Base-by-base conservation (phyloP, 1,284 basidiomycete species). In the Irpex sp. region DNA sequence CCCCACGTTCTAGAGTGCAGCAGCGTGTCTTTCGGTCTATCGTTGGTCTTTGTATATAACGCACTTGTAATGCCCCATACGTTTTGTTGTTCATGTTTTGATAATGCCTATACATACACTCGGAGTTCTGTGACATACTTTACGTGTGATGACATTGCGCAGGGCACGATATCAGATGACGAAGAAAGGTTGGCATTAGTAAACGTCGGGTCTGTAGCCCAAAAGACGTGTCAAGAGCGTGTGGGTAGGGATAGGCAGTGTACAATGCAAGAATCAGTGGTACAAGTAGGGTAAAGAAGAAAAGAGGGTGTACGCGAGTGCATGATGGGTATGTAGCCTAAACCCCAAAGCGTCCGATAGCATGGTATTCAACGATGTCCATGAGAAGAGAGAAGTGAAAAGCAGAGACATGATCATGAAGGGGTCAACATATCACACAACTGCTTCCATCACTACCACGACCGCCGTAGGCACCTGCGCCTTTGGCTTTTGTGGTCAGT, bases 401-500 rank as follows among this genome's bases (percentile, higher is more conserved):
- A 49, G n/a, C n/a, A 49, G 4, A 49, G 45, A 49, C 2, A 15
- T 15, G n/a, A 49, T 18, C 42, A 13, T 43, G 9, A 3, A 13
- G 32, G 9, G 24, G 32, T 64, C 32, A 64, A 43, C 62, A 64
- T 38, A 74, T 69, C 67, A 88, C 68, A 70, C 82, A 82, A 13
- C 78, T 74, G 15, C 77, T 73, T 59, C 78, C 69, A 6, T 74
- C 74, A n/a, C 77, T 73, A 62, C 78, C 68, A 6, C 75, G 68
- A 22, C 76, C 67, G 66, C 84, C 78, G 56, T 80, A 82, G 69
- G 85, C 86, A 22, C 87, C 86, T 24, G 90, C 83, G 6, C 93
- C 92, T 79, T 92, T 94, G 10, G 93, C 83, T 67, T 90, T 87
- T 27, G 94, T 93, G 68, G 89, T 90, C 64, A 97, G 82, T 7